Evolutionary conservation across 169 alveolate genomes (phyloP), one percentile per base, ranked within the genome.

Genomic region (Toxoplasma gondii): DNA sequence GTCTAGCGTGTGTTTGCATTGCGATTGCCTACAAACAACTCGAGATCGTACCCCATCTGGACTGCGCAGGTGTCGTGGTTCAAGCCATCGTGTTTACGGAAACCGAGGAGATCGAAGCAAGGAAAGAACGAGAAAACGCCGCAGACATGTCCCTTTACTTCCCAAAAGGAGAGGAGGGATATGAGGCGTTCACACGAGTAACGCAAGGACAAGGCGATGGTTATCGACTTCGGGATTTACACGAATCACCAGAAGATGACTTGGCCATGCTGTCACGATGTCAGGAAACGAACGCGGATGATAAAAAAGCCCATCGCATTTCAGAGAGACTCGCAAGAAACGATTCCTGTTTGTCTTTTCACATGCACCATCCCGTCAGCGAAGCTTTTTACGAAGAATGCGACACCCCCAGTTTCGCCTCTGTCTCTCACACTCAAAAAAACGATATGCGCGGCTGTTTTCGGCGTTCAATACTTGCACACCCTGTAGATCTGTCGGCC

Each of bases 1-100:
- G 94, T 29, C 94, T 92, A 39, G 92, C 86, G 38, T 83, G 94
- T 69, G 87, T 92, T 58, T 92, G 94, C 88, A 43, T 67, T 27
- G 88, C 92, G 17, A 39, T 92, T 7, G 94, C 94, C 43, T 88
- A 81, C 58, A 53, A 88, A 78, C 94, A 92, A 38, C 43, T 58
- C 24, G 94, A 92, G 44, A 45, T 92, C 12, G 78, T 88, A 5
- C 94, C 94, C 4, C 74, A 80, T 31, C 88, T 92, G 34, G 94
- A 92, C 69, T 49, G 69, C 67, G 31, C 90, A 12, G 90, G 90
- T 10, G 41, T 82, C 41, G 90, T 82, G 24, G n/a, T 41, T 38
- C 70, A 82, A 67, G 90, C 90, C 17, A 36, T 82, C 34, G 31
- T 16, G 17, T 82, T 82, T 38, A 45, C 67, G 22, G 41, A n/a